Conservation (phyloP, 768 basidiomycete species). For the Hirschioporus abietinus region DNA sequence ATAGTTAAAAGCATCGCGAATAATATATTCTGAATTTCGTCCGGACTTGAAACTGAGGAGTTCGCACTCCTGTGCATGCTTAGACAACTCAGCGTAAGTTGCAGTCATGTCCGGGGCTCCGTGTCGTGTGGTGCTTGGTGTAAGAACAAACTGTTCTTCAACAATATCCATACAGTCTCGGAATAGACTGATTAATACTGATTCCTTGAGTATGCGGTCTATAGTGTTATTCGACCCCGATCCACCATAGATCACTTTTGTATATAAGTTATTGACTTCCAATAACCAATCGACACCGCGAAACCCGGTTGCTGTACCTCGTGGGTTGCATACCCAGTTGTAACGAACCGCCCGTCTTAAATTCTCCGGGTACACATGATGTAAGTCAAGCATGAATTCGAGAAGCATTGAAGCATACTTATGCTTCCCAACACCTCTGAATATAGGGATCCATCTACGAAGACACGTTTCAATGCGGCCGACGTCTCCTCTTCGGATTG, state of each 20-base stretch:
- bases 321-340: constrained; percentile 30
- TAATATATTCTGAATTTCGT: too few species aligned
- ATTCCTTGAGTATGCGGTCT: constrained; percentile 27
- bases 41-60: too few species aligned
- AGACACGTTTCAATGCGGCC: constrained; percentile 25
- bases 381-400: constrained; percentile 19
- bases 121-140: too few species aligned
- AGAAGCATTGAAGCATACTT: constrained; percentile 28
- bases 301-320: constrained; percentile 25
- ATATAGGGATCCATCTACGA: constrained; percentile 24
- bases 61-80: too few species aligned
- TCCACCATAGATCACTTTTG: constrained; percentile 35
- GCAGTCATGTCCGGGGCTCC: too few species aligned
- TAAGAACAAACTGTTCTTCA: constrained; percentile 2
- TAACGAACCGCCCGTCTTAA: constrained; percentile 18
- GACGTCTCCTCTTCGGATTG: constrained; percentile 30
- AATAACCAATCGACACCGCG: constrained; percentile 33
- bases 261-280: constrained; percentile 38
- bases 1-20: too few species aligned
- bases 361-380: constrained; percentile 18
- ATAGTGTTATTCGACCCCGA: constrained; percentile 29
- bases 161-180: constrained; percentile 14
- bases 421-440: constrained; percentile 27
- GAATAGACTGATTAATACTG: constrained; percentile 30
- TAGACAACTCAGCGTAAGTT: too few species aligned